Base-by-base conservation (phyloP, 164 flowering plant species). In the grape (Vitis vinifera) region DNA sequence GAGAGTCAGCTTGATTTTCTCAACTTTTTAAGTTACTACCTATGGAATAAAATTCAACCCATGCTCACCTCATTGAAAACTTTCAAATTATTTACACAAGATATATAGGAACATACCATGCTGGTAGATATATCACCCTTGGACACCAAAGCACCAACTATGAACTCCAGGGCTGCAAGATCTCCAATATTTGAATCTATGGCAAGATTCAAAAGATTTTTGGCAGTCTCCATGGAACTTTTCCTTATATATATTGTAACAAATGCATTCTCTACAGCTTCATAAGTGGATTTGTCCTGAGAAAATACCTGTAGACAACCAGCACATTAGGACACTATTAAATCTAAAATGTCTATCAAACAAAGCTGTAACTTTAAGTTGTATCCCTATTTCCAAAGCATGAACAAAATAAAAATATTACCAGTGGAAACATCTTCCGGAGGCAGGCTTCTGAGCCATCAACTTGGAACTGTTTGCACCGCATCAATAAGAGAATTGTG, bases 211-310 rank as follows among this genome's bases (percentile, higher is more conserved):
- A 90, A 68, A 63, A 96, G 84, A 80, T 85, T 90, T 78, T 83
- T 89, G 44, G 98, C 97, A 71, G 97, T 90, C 76, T 96, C 98
- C 19, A 64, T 30, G 10, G 91, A 82, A 59, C 68, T 89, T 77
- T 88, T 91, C 67, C 77, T 81, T 23, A 96, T 64, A 73, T 96
- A 96, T 30, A 93, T 96, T 30, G 95, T 85, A 56, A 88, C 76
- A 67, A 96, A 93, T 71, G 99, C 98, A 82, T 80, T 84, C 83
- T 93, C 98, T 63, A 96, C 98, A 68, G 99, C 98, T 78, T 91
- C 97, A 85, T 84, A 88, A 66, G 93, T 90, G 59, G 99, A 88
- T 80, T 86, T 96, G 73, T 96, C 99, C 75, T 91, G 98, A 19
- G 99, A 96, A 82, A 93, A 93, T 23, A 88, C 99, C 99, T 96